A percentile compares a stretch with the other conserved stretches of the same genome.
These are phyloP conservation scores for Suillus ampliporus DNA, from an alignment of 768 basidiomycete species.

Conservation along the genomic window DNA sequence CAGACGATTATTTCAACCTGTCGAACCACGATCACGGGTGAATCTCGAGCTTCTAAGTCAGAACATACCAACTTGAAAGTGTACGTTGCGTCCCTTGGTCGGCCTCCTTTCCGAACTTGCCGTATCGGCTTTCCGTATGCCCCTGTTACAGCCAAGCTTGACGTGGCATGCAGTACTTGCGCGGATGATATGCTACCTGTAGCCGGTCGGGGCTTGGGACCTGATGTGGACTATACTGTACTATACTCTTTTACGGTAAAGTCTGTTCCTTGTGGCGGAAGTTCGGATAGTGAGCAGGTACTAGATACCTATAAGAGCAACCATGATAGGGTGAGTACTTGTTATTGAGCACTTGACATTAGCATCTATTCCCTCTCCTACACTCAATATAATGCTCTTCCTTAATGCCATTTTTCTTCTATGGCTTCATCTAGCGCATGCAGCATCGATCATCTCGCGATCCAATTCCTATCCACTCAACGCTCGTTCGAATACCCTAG, in stretches of 20 bases:
- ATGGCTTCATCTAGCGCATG: slow-evolving; percentile 12
- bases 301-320: neutral
- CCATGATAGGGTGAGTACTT: neutral
- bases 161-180: neutral
- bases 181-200: neutral
- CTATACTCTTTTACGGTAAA: neutral
- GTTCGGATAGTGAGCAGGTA: neutral
- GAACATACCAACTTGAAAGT: neutral
- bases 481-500: slow-evolving; percentile 17
- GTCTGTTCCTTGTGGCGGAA: no score
- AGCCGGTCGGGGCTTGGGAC: neutral
- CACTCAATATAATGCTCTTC: slow-evolving; percentile 1
- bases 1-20: neutral
- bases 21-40: no score
- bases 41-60: no score
- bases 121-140: neutral
- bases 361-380: neutral
- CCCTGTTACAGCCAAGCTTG: neutral
- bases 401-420: neutral
- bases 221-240: neutral
- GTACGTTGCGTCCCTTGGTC: neutral
- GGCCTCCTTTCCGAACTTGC: neutral
- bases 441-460: slow-evolving; percentile 26
- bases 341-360: neutral
- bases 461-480: slow-evolving; percentile 13